phyloP scores from a whole-genome alignment of 768 basidiomycete species.

The Sporobolomyces pararoseus region DNA sequence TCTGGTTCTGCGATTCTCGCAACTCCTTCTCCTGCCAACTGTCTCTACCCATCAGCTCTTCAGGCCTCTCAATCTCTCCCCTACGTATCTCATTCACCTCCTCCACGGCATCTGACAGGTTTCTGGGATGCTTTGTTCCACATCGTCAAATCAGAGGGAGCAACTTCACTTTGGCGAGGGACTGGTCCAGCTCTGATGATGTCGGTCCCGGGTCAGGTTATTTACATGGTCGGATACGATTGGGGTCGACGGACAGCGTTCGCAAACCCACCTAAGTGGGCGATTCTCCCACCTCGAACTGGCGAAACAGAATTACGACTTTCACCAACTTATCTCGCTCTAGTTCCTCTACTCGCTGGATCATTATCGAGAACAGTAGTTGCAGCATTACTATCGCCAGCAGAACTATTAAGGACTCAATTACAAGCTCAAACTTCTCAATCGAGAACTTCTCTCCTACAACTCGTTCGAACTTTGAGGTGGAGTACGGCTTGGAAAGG shows the following conservation, averaged over 20 bases:
- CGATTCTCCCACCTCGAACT: background rate
- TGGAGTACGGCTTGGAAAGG: constrained; percentile 75
- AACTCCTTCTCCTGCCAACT: constrained; percentile 2
- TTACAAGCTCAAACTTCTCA: constrained; percentile 71
- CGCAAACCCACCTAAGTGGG: constrained; percentile 30
- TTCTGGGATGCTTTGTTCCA: constrained; percentile 78
- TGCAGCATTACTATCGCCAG: constrained; percentile 72
- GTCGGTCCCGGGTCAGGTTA: constrained; percentile 82
- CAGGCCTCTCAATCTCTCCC: constrained; percentile 12
- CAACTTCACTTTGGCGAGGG: constrained; percentile 89
- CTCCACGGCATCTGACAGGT: constrained; percentile 73
- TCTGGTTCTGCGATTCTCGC: constrained; percentile 12
- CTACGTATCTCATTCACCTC: constrained; percentile 26
- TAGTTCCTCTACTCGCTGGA: constrained; percentile 75
- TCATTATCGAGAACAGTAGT: constrained; percentile 74
- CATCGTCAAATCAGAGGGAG: constrained; percentile 75
- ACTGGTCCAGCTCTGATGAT: constrained; percentile 86
- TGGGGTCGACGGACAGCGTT: constrained; percentile 55
- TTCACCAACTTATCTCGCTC: constrained; percentile 42
- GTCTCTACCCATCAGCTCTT: constrained; percentile 19
- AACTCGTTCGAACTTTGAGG: constrained; percentile 61
- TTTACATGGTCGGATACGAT: constrained; percentile 95
- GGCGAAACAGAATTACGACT: background rate
- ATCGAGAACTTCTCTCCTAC: constrained; percentile 67
- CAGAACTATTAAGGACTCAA: constrained; percentile 90